These are phyloP conservation scores for Tylopilus sp. DNA, from an alignment of 768 basidiomycete species.

Conservation along the genomic window DNA sequence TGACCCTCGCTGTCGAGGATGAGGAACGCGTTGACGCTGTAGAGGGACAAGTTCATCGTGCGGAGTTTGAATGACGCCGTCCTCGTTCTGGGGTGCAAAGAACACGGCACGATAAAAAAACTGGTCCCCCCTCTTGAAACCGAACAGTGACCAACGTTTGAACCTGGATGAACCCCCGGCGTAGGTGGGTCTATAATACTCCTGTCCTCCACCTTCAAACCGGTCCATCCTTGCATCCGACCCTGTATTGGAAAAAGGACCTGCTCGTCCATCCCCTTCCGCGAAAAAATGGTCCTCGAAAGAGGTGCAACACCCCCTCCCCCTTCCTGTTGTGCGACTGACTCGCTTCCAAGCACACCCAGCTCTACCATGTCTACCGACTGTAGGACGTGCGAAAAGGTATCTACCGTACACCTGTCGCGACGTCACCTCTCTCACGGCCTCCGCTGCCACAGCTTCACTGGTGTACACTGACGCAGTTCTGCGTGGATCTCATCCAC, in stretches of 20 bases:
- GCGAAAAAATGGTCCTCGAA: constrained; percentile 38
- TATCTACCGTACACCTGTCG: constrained; percentile 1
- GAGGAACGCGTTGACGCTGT: constrained; percentile 82
- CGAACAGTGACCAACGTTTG: background rate
- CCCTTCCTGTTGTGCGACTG: background rate
- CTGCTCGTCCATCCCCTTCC: constrained; percentile 43
- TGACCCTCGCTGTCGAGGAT: constrained; percentile 95
- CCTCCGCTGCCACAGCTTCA: constrained; percentile 6
- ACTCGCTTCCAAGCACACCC: constrained; percentile 42
- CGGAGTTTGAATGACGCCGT: constrained; percentile 21
- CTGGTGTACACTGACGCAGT: constrained; percentile 4
- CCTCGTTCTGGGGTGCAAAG: constrained; percentile 17
- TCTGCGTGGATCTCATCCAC: constrained; percentile 23
- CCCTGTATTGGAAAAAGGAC: constrained; percentile 41
- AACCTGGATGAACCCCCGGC: constrained; percentile 50
- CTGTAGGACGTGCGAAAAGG: constrained; percentile 39
- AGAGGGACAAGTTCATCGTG: constrained; percentile 75
- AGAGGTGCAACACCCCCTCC: constrained; percentile 33
- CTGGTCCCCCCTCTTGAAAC: too few relatives aligned
- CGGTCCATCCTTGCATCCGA: constrained; percentile 38
- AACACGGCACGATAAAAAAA: background rate
- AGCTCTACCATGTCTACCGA: constrained; percentile 52
- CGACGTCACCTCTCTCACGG: constrained; percentile 12
- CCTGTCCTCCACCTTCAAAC: background rate
- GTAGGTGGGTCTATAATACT: constrained; percentile 38